Evolutionary conservation across 2,329 filamentous ascomycete genomes (phyloP), one percentile per base, ranked within the genome.

Genomic region (Lecanoromycetidae sp.): DNA sequence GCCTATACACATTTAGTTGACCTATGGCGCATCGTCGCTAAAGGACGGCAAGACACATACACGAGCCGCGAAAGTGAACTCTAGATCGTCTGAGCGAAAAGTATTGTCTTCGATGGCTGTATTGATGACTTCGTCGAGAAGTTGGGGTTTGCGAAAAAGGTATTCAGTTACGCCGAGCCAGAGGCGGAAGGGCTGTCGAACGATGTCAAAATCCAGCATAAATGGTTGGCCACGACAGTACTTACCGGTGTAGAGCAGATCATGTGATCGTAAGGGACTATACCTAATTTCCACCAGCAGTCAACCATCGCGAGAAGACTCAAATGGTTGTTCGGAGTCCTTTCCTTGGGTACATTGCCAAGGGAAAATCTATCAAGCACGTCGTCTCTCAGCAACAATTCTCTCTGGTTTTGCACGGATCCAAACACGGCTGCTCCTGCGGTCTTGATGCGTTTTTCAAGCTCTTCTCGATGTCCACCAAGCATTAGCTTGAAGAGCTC

Each of bases 261-360:
- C 88, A 98, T 98, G 70, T 98, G 93, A 66, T 98, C 90, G 64
- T 98, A 98, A 0, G 91, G 91, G 39, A 93, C 84, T 58, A 95
- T 98, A 27, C 80, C 84, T 37, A 96, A 75, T 56, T 86, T 85
- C 61, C 85, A 91, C 91, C 91, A 98, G 67, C 90, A 96, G 68
- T 98, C 91, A 35, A 96, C 93, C 78, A 98, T 98, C 38, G 88
- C 91, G 36, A 98, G 74, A 48, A 98, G 72, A 61, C 82, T 88
- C 25, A 98, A 75, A 65, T 98, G 93, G 62, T 91, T 98, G 67
- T 98, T 98, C 44, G 83, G 86, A 17, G 86, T 76, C 50, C 74
- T 71, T 58, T 81, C 74, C 46, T 77, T 77, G 32, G 79, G 74
- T 51, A 74, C 71, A 48, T 81, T 78, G 29, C 85, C 84, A 1